Conservation (phyloP, 495 filamentous ascomycete genomes). For the Annulohypoxylon moriforme region DNA sequence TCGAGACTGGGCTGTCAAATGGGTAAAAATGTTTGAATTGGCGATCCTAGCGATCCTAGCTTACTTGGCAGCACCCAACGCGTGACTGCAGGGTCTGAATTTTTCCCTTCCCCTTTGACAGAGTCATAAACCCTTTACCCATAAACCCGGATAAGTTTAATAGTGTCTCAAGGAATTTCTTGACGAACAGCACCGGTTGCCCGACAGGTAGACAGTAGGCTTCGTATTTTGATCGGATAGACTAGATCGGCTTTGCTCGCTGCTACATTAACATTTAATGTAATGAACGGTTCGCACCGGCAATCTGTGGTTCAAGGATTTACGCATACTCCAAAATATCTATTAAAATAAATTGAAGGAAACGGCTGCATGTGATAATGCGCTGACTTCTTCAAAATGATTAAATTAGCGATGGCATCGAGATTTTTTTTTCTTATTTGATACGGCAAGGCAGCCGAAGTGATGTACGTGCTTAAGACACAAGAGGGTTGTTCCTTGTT, state of each 20-base stretch:
- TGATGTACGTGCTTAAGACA: neutral
- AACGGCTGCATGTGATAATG: slow-evolving; percentile 22
- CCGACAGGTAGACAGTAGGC: slow-evolving; percentile 3
- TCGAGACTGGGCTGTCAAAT: slow-evolving; percentile 10
- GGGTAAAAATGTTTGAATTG: slow-evolving; percentile 17
- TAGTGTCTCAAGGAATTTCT: neutral
- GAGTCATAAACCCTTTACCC: slow-evolving; percentile 14
- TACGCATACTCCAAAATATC: neutral
- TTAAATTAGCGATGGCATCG: slow-evolving; percentile 20
- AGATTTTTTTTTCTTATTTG: neutral
- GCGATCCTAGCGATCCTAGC: slow-evolving; percentile 38
- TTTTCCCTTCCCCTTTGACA: neutral
- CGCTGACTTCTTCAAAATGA: neutral
- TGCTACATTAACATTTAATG: slow-evolving; percentile 9
- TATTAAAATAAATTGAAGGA: slow-evolving; percentile 20
- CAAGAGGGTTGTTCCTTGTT: slow-evolving; percentile 36
- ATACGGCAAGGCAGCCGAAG: neutral
- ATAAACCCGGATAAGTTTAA: slow-evolving; percentile 10
- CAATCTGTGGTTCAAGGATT: neutral
- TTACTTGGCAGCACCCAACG: slow-evolving; percentile 24
- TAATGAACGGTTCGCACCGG: slow-evolving; percentile 7
- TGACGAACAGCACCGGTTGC: neutral
- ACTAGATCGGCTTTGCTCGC: slow-evolving; percentile 11
- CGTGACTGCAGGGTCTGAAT: neutral
- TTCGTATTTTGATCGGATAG: neutral